Percentiles rank a stretch among this genome's conserved stretches.
Evolutionary conservation across 1,139 yeast genomes (phyloP).

Genomic region (Eremothecium gossypii): DNA sequence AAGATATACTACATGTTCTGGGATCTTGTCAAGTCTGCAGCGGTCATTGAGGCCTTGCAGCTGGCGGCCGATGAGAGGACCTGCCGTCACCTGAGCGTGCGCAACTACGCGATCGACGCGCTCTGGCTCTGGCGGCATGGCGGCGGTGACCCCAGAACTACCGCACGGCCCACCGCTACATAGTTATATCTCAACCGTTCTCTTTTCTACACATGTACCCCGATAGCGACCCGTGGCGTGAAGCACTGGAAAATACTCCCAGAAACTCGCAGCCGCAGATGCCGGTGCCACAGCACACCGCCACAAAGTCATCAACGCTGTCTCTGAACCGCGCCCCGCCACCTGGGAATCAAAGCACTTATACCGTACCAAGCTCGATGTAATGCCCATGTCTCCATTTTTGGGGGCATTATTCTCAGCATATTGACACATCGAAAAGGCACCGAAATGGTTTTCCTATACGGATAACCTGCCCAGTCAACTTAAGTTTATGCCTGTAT

Average conservation of each 20-base stretch:
- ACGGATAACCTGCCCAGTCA: constrained; percentile 23
- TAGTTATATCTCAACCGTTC: background rate
- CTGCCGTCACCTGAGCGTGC: constrained; percentile 63
- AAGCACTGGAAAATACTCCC: no score
- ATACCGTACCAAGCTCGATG: background rate
- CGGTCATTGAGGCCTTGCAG: constrained; percentile 61
- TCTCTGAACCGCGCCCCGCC: no score
- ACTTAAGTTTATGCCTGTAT: constrained; percentile 34
- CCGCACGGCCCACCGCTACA: background rate
- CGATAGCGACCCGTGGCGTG: no score
- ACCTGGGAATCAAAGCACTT: no score
- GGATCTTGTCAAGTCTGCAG: constrained; percentile 58
- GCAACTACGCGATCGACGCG: constrained; percentile 85
- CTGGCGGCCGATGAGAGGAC: constrained; percentile 65
- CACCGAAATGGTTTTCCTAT: constrained; percentile 12
- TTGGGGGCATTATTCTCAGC: constrained; percentile 27
- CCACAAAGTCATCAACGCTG: no score
- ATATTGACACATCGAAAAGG: constrained; percentile 38
- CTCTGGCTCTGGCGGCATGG: constrained; percentile 86
- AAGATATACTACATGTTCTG: constrained; percentile 49
- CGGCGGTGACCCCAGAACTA: constrained; percentile 41
- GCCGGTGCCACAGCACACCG: no score
- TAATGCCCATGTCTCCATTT: background rate
- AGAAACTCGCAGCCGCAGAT: no score
- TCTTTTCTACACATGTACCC: no score